Base-by-base conservation (phyloP, 306 rosid genomes). In the Cucurbita moschata region DNA sequence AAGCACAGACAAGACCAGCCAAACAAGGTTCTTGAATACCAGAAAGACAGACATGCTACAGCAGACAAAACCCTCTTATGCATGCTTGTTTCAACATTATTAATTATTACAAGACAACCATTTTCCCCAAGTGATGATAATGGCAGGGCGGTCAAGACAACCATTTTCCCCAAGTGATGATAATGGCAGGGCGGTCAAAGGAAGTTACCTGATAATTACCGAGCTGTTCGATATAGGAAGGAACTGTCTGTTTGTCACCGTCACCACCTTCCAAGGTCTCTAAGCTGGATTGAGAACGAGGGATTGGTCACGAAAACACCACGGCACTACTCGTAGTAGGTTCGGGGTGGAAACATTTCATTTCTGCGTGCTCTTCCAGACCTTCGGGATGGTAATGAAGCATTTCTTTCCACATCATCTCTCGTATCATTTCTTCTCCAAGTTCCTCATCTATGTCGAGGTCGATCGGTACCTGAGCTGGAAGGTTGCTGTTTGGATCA, bases 331-430 rank as follows among this genome's bases (percentile, higher is more conserved):
- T 51, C 6, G 55, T 19, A 46, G 57, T 49, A 74, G 26, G 66
- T 54, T 40, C 51, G 52, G 54, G 50, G 40, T 52, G 80, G 77
- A 74, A 88, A 46, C 81, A 66, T 71, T 81, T 78, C 79, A 87
- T 77, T 46, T 74, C 85, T 18, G 74, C 75, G 14, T 65, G 84
- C 70, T 71, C 73, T 38, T 63, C 72, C 15, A 77, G 82, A 77
- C 75, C 79, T 75, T 88, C 96, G 1, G 98, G 96, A 78, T 93
- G 98, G 86, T 90, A 87, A 76, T 83, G 93, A 71, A 88, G 86
- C 92, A 93, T 90, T 82, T 93, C 98, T 26, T 71, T 81, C 96
- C 89, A 93, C 96, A 90, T 90, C 98, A 88, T 86, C 91, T 93
- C 98, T 83, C 98, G 86, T 87, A 93, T 88, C 90, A 85, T 83